phyloP scores from a whole-genome alignment of 768 basidiomycete species.

The Astraeus odoratus region DNA sequence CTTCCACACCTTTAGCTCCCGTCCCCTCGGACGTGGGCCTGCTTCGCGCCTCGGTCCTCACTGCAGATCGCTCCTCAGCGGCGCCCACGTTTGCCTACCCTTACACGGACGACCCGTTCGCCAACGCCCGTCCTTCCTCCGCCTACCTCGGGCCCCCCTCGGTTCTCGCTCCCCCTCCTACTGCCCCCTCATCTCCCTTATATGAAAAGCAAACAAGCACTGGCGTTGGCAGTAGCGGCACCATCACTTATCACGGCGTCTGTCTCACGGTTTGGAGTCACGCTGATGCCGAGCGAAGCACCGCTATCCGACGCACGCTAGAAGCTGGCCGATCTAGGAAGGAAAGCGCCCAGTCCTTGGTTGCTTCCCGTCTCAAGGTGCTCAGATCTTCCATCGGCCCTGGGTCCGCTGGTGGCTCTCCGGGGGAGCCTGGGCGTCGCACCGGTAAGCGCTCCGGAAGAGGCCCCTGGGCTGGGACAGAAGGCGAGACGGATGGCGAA shows the following conservation, averaged over 20 bases:
- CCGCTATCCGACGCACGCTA: slow-evolving; percentile 76
- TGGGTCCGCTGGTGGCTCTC: slow-evolving; percentile 35
- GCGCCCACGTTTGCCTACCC: slow-evolving; percentile 64
- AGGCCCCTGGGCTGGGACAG: slow-evolving; percentile 64
- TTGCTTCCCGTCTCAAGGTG: slow-evolving; percentile 60
- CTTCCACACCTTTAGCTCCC: slow-evolving; percentile 69
- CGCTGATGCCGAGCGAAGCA: slow-evolving; percentile 81
- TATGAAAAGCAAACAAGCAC: slow-evolving; percentile 24
- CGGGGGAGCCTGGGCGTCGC: slow-evolving; percentile 49
- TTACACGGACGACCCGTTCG: slow-evolving; percentile 69
- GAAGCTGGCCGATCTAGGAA: slow-evolving; percentile 74
- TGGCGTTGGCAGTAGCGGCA: slow-evolving; percentile 32
- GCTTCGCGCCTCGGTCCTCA: slow-evolving; percentile 69
- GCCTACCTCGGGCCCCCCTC: slow-evolving; percentile 77
- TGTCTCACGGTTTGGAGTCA: slow-evolving; percentile 95
- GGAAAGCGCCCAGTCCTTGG: slow-evolving; percentile 70
- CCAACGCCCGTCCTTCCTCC: slow-evolving; percentile 62
- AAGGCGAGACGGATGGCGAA: slow-evolving; percentile 69
- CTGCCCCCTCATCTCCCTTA: slow-evolving; percentile 18
- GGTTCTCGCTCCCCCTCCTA: slow-evolving; percentile 38
- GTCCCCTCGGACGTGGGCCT: slow-evolving; percentile 54
- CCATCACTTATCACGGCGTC: slow-evolving; percentile 79
- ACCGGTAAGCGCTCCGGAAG: slow-evolving; percentile 55
- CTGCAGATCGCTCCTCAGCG: slow-evolving; percentile 58
- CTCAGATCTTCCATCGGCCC: slow-evolving; percentile 48